Conservation (phyloP, 2,329 filamentous ascomycete genomes). For the Pseudogymnoascus sp. region DNA sequence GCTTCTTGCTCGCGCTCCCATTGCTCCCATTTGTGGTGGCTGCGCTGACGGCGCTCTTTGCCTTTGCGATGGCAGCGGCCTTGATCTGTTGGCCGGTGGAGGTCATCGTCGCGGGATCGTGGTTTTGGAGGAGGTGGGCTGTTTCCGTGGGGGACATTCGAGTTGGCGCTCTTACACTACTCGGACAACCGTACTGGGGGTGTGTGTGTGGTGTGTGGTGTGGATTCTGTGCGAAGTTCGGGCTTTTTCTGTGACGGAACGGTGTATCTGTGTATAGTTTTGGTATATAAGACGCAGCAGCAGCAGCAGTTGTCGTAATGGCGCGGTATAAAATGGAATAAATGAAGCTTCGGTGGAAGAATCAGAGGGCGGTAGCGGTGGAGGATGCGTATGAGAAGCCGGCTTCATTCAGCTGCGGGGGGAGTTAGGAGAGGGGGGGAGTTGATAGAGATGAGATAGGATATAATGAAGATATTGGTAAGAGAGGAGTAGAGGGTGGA, state of each 20-base stretch:
- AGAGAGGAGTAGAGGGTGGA: not conserved
- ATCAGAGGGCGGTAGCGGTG: not conserved
- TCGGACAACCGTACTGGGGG: not conserved
- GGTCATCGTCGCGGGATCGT: conserved; percentile 21
- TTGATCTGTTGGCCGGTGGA: conserved; percentile 24
- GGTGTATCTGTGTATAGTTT: not conserved
- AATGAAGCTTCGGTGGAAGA: not conserved
- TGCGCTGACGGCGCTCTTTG: conserved; percentile 45
- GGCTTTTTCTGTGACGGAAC: not conserved
- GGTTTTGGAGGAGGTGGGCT: not conserved
- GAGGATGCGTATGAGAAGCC: not conserved
- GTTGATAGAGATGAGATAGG: not conserved
- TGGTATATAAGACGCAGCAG: not conserved
- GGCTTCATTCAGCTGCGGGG: not conserved
- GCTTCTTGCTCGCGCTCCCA: conserved; percentile 47
- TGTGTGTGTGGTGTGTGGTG: not conserved
- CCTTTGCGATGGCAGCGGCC: conserved; percentile 46
- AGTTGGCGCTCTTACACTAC: not conserved
- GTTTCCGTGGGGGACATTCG: not conserved
- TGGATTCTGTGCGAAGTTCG: not conserved
- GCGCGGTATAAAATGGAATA: not conserved
- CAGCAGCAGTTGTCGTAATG: not conserved
- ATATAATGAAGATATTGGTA: not conserved
- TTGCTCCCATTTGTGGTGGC: conserved; percentile 27
- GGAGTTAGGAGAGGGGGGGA: not conserved